Evolutionary conservation across 306 rosid species (phyloP).

Genomic region (Oxytropis ochrocephala): DNA sequence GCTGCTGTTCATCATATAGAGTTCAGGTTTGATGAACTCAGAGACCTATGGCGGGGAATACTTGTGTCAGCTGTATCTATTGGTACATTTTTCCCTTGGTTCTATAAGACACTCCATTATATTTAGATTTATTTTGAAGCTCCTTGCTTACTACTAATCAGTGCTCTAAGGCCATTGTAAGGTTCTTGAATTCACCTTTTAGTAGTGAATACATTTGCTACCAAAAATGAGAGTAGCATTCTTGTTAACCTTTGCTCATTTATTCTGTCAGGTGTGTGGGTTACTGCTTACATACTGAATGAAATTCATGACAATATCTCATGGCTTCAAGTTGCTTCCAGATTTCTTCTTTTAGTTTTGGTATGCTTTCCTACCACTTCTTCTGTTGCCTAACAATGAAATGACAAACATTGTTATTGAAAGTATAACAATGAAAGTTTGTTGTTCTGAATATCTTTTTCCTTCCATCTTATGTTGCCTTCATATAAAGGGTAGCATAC

Average conservation of each 20-base stretch:
- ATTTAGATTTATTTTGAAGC: constrained; percentile 1
- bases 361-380: constrained; percentile 35
- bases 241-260: constrained; percentile 11
- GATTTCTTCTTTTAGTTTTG: constrained; percentile 71
- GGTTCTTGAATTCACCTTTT: constrained; percentile 11
- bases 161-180: background rate
- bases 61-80: constrained; percentile 60
- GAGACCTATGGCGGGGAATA: constrained; percentile 92
- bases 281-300: constrained; percentile 64
- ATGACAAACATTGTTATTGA: background rate
- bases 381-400: constrained; percentile 5
- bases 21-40: constrained; percentile 91
- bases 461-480: constrained; percentile 28
- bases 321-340: constrained; percentile 79
- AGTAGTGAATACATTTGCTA: constrained; percentile 3
- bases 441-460: constrained; percentile 4
- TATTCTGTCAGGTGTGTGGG: constrained; percentile 68
- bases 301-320: constrained; percentile 79
- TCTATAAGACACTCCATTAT: constrained; percentile 10
- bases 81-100: constrained; percentile 48
- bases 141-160: constrained; percentile 1
- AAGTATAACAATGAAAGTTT: constrained; percentile 10
- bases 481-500: constrained; percentile 74
- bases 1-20: constrained; percentile 80
- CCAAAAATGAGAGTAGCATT: background rate